Evolutionary conservation across 2,329 filamentous ascomycete species (phyloP).

Genomic region (Ophiostoma tasmaniense): DNA sequence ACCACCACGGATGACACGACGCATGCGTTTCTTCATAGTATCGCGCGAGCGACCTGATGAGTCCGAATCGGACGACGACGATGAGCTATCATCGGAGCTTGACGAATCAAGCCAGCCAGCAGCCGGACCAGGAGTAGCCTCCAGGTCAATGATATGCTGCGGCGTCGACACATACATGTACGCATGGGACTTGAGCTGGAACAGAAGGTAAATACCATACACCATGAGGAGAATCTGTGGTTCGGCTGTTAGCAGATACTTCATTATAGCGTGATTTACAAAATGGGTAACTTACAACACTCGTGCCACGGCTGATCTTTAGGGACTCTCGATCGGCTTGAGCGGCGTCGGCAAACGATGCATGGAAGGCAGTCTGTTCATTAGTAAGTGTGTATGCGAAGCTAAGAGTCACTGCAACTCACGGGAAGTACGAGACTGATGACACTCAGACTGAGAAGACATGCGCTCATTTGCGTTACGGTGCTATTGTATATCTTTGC

Average conservation of each 20-base stretch:
- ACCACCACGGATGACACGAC: conserved; percentile 40
- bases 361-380: conserved; percentile 74
- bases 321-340: conserved; percentile 63
- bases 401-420: conserved; percentile 28
- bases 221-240: conserved; percentile 64
- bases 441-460: conserved; percentile 80
- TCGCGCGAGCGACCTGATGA: conserved; percentile 37
- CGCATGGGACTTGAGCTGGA: conserved; percentile 84
- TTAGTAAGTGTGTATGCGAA: background rate
- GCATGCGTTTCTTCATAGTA: conserved; percentile 57
- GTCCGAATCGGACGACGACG: conserved; percentile 51
- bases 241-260: background rate
- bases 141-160: conserved; percentile 86
- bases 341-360: conserved; percentile 59
- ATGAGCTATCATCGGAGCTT: conserved; percentile 21
- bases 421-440: conserved; percentile 80
- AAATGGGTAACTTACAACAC: conserved; percentile 54
- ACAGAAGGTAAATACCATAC: conserved; percentile 75
- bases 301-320: conserved; percentile 82
- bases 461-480: conserved; percentile 93
- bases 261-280: background rate
- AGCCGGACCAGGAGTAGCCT: conserved; percentile 75
- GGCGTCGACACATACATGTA: conserved; percentile 91
- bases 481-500: conserved; percentile 84
- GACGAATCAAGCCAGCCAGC: conserved; percentile 74